phyloP scores from a whole-genome alignment of 148 eudicot species.

The Talinum fruticosum region DNA sequence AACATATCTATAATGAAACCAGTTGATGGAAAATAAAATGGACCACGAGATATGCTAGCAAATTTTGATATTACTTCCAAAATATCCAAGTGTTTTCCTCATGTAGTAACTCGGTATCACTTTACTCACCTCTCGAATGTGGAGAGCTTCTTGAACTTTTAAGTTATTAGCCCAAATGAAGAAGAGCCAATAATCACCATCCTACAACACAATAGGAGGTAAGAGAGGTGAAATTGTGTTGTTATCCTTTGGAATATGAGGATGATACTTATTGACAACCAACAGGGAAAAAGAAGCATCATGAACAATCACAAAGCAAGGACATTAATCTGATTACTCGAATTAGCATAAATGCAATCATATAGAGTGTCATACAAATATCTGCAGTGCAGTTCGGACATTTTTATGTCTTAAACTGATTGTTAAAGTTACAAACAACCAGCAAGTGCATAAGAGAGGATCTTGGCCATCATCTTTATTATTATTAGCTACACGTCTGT shows the following conservation, averaged over 20 bases:
- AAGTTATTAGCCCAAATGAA: slow-evolving; percentile 32
- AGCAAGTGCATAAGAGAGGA: too few species aligned
- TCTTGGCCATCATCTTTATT: too few species aligned
- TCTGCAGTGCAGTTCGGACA: too few species aligned
- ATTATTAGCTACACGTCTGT: too few species aligned
- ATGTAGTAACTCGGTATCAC: neutral
- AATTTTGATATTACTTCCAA: too few species aligned
- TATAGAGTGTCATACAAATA: too few species aligned
- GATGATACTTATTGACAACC: neutral
- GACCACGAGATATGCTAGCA: too few species aligned
- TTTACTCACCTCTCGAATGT: slow-evolving; percentile 20
- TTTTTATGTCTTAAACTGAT: too few species aligned
- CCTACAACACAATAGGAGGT: slow-evolving; percentile 22
- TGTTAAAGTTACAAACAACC: too few species aligned
- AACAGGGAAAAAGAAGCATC: neutral
- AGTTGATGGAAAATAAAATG: neutral
- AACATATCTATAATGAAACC: neutral
- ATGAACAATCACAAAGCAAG: neutral
- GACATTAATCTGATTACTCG: neutral
- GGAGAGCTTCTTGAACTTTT: slow-evolving; percentile 28
- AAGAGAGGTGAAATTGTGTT: neutral
- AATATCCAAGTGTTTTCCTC: too few species aligned
- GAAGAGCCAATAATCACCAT: slow-evolving; percentile 16
- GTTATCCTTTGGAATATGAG: neutral
- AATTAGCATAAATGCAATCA: too few species aligned